A percentile compares a stretch with the other conserved stretches of the same genome.
These are phyloP conservation scores for Pythium coloratum DNA, from an alignment of 352 stramenopile species.

Conservation along the genomic window DNA sequence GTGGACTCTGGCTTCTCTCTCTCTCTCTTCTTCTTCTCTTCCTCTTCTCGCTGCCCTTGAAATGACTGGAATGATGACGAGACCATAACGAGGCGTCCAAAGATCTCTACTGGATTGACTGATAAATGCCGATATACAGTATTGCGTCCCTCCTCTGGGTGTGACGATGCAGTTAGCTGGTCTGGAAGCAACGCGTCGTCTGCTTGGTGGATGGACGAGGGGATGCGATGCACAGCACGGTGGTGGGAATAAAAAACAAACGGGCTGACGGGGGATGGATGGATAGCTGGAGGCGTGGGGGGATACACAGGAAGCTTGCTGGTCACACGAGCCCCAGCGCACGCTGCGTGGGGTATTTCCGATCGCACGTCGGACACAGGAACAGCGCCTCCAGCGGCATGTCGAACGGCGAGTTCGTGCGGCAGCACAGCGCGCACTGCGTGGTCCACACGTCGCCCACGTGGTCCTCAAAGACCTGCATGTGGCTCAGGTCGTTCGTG, in stretches of 20 bases:
- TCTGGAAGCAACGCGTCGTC: background rate
- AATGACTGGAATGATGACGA: background rate
- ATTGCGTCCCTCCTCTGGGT: no score
- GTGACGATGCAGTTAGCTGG: background rate
- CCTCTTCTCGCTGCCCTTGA: background rate
- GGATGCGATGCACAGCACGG: conserved; percentile 1
- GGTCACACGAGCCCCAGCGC: conserved; percentile 50
- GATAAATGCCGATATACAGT: background rate
- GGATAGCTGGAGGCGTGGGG: background rate
- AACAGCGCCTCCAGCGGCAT: conserved; percentile 60
- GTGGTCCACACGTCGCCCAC: conserved; percentile 32
- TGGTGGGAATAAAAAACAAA: conserved; percentile 8
- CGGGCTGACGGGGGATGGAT: background rate
- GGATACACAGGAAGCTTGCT: background rate
- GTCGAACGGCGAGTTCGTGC: conserved; percentile 38
- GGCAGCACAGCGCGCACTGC: conserved; percentile 66
- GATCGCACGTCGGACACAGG: conserved; percentile 65
- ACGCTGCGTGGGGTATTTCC: conserved; percentile 81
- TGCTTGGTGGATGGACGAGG: background rate
- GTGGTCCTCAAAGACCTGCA: conserved; percentile 35
- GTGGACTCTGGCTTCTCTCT: background rate
- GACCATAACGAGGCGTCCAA: background rate
- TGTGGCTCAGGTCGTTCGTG: conserved; percentile 42
- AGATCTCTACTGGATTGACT: background rate
- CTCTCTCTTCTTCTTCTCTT: background rate